These are phyloP conservation scores for Oehlia diaphana DNA, from an alignment of 192 early-diverging fungal species.

Conservation along the genomic window DNA sequence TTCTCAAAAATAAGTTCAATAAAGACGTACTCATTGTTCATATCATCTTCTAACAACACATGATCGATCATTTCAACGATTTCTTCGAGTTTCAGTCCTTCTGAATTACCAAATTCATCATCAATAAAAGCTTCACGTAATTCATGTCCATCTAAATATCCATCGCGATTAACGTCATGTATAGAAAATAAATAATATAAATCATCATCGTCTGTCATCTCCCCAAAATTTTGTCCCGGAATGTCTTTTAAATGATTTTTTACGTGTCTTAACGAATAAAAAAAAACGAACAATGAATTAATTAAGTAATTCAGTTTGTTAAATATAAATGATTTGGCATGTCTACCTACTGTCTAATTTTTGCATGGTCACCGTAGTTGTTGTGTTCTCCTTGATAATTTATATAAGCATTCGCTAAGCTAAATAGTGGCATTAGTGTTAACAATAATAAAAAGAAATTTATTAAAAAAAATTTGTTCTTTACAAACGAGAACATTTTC, in stretches of 20 bases:
- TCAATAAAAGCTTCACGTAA: slow-evolving; percentile 61
- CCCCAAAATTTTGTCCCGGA: slow-evolving; percentile 31
- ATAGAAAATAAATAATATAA: slow-evolving; percentile 70
- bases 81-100: slow-evolving; percentile 43
- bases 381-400: slow-evolving; percentile 46
- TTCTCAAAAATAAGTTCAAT: not conserved
- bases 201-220: slow-evolving; percentile 57
- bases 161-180: slow-evolving; percentile 73
- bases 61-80: slow-evolving; percentile 70
- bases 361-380: slow-evolving; percentile 56
- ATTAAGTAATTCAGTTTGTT: not conserved
- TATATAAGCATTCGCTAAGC: not conserved
- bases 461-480: too few species aligned
- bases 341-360: slow-evolving; percentile 38
- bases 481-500: too few species aligned
- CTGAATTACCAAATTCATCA: slow-evolving; percentile 35
- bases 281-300: not conserved
- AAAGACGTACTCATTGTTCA: slow-evolving; percentile 63
- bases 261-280: slow-evolving; percentile 41
- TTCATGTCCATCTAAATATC: slow-evolving; percentile 77
- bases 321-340: not conserved
- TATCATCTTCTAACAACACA: slow-evolving; percentile 74
- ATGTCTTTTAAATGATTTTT: slow-evolving; percentile 56
- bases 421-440: too few species aligned
- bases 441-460: too few species aligned